Evolutionary conservation across 164 flowering plant species (phyloP), one percentile per base, ranked within the genome.

Genomic region (Dillenia suffruticosa): DNA sequence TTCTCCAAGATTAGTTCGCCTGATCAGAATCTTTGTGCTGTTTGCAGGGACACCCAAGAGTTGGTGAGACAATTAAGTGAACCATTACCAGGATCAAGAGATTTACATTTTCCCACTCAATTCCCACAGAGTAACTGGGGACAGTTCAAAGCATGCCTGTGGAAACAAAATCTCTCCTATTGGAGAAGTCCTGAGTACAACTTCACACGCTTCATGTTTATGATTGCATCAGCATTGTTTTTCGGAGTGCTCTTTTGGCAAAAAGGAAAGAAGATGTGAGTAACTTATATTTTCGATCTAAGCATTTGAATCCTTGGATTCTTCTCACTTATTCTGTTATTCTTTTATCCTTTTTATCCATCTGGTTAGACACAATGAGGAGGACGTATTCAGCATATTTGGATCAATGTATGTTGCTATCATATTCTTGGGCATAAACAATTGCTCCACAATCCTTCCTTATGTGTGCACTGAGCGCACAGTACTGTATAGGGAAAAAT

Each of bases 181-280:
- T 75, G 84, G 84, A 73, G 81, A 63, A 77, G 76, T 65, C 79
- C 79, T 19, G 59, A 59, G 14, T 80, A 80, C 72, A 80, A 75
- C 56, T 51, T 73, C 17, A 57, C 52, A n/a, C 75, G 79, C 5
- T 44, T 75, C 5, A 45, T 63, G 16, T 75, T 73, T 61, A 64
- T 68, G 51, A 56, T 50, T 16, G 48, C 50, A 1, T 57, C 70
- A 3, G 57, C 79, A 43, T 12, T 75, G 49, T 3, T 80, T 54
- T 72, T 77, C 53, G 81, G 70, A 11, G 68, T 47, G 50, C 51
- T 73, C 14, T 69, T 80, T 32, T 80, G 84, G 81, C 77, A 80
- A 57, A 69, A 75, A 61, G 81, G 79, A 12, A 58, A 62, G 48
- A 63, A 72, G 13, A 71, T 77, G 81, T 80, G 69, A 77, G 84